A percentile compares a stretch with the other conserved stretches of the same genome.
Evolutionary conservation across 768 basidiomycete species (phyloP).

Genomic region (Panaeolus papilionaceus): DNA sequence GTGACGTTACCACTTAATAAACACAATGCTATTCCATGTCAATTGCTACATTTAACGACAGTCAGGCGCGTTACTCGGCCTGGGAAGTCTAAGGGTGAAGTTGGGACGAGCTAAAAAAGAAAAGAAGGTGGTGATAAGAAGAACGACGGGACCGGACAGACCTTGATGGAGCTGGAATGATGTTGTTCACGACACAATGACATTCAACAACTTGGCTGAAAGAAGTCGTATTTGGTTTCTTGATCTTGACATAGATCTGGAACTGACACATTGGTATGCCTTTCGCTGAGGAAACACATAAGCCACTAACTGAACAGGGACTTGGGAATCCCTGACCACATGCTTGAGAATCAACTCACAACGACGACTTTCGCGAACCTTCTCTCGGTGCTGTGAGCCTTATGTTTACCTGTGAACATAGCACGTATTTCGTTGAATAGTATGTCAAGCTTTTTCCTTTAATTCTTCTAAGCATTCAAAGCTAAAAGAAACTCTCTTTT

Average conservation of each 20-base stretch:
- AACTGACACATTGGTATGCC: constrained; percentile 3
- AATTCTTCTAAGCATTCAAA: neutral
- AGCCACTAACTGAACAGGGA: neutral
- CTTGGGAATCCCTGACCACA: constrained; percentile 10
- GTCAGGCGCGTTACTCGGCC: constrained; percentile 4
- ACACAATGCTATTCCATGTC: neutral
- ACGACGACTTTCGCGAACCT: neutral
- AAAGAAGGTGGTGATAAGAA: constrained; percentile 18
- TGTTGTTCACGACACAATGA: neutral
- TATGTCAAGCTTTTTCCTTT: neutral
- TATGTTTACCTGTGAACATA: neutral
- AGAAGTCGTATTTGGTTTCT: neutral
- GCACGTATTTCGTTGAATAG: neutral
- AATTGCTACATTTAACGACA: constrained; percentile 1
- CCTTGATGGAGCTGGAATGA: constrained; percentile 15
- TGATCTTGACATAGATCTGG: constrained; percentile 9
- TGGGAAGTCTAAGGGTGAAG: constrained; percentile 11
- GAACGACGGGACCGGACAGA: constrained; percentile 32
- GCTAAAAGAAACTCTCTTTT: neutral
- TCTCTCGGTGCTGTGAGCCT: constrained; percentile 4
- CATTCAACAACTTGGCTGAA: constrained; percentile 8
- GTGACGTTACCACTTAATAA: neutral
- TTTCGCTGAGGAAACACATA: constrained; percentile 8
- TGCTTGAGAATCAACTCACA: constrained; percentile 4
- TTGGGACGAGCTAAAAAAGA: constrained; percentile 9